Conservation (phyloP, 192 early-diverging fungal species). For the Backusella circina region DNA sequence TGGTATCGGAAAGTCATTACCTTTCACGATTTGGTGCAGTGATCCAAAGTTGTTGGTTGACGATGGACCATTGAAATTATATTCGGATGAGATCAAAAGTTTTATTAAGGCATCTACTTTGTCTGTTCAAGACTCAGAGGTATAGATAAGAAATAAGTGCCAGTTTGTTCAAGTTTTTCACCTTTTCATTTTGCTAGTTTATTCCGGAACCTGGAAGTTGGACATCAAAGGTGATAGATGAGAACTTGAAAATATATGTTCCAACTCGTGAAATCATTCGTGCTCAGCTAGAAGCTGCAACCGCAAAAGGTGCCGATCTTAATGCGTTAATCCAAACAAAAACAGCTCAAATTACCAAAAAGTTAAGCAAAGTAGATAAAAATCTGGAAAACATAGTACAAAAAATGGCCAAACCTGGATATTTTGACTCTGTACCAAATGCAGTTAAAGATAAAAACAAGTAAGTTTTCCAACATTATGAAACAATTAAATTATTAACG, state of each 20-base stretch:
- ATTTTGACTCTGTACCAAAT: conserved; percentile 24
- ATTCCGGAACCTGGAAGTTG: neutral
- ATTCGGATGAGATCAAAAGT: conserved; percentile 33
- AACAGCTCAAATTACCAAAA: conserved; percentile 22
- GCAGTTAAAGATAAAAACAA: conserved; percentile 33
- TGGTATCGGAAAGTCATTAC: conserved; percentile 36
- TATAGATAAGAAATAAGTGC: conserved; percentile 14
- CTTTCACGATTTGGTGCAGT: conserved; percentile 43
- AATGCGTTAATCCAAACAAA: conserved; percentile 1
- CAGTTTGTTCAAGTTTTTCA: too few species aligned
- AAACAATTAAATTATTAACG: neutral
- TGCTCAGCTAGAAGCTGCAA: conserved; percentile 20
- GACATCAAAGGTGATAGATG: conserved; percentile 21
- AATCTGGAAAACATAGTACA: conserved; percentile 28
- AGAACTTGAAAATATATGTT: conserved; percentile 33
- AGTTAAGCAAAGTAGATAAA: conserved; percentile 22
- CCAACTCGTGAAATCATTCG: conserved; percentile 29
- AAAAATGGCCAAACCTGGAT: conserved; percentile 26
- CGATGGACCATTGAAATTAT: conserved; percentile 30
- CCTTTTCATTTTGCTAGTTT: neutral
- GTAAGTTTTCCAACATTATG: conserved; percentile 17
- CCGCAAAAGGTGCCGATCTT: conserved; percentile 11
- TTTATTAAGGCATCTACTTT: conserved; percentile 37
- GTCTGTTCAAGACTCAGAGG: conserved; percentile 18
- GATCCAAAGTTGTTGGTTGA: conserved; percentile 25